These are phyloP conservation scores for Ascochyta rabiei DNA, from an alignment of 2,329 filamentous ascomycete species.

Conservation along the genomic window DNA sequence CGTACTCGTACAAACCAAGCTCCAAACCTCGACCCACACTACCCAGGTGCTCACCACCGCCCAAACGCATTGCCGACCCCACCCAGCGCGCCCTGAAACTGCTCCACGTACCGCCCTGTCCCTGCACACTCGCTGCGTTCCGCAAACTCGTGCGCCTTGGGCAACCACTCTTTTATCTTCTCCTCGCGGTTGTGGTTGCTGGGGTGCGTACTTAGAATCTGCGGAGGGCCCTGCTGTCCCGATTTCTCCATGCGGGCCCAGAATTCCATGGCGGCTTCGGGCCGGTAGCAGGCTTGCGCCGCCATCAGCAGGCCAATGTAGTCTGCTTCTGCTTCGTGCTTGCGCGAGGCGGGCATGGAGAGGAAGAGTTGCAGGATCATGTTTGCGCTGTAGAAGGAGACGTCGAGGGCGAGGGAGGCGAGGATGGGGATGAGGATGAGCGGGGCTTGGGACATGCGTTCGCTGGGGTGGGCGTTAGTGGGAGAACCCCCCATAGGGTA, in stretches of 20 bases:
- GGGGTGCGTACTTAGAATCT: conserved; percentile 79
- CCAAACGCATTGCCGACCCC: conserved; percentile 1
- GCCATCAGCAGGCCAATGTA: conserved; percentile 84
- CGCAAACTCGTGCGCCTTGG: conserved; percentile 49
- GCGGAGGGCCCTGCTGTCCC: conserved; percentile 62
- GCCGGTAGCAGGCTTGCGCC: conserved; percentile 79
- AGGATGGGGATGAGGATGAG: conserved; percentile 49
- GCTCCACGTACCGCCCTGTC: conserved; percentile 21
- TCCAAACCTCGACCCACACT: not conserved
- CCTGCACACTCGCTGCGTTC: conserved; percentile 40
- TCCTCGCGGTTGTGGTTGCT: conserved; percentile 69
- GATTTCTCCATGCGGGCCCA: conserved; percentile 66
- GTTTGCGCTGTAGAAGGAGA: conserved; percentile 49
- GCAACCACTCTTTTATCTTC: conserved; percentile 66
- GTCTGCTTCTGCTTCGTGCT: conserved; percentile 78
- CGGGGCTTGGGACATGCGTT: conserved; percentile 61
- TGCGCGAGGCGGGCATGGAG: conserved; percentile 69
- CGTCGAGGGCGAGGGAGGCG: conserved; percentile 46
- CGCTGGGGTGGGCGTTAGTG: conserved; percentile 44
- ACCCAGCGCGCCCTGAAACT: not conserved
- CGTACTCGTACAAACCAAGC: not conserved
- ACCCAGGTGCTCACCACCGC: conserved; percentile 12
- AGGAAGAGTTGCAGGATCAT: conserved; percentile 67
- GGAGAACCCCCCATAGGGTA: too few species aligned
- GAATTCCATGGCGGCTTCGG: conserved; percentile 68